Evolutionary conservation across 768 basidiomycete genomes (phyloP), one percentile per base, ranked within the genome.

Genomic region (Lentinula sp.): DNA sequence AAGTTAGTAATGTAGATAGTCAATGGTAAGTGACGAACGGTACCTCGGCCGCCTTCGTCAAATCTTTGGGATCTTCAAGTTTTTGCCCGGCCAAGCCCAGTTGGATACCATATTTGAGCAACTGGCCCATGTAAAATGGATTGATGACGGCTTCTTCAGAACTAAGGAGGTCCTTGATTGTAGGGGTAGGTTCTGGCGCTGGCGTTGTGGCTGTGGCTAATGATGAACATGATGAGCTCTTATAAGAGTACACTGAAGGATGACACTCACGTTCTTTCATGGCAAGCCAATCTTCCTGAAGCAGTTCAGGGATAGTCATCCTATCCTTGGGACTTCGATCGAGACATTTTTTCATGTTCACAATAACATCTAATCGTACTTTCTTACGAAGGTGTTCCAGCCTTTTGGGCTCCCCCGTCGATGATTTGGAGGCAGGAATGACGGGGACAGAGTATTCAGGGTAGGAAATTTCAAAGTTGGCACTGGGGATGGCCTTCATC

Each of bases 401-500:
- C 64, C 80, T 82, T 72, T 83, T 79, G 63, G 83, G 77, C 51
- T 34, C 52, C 10, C 28, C 60, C 16, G n/a, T 5, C 6, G 48
- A 51, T 1, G 57, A 31, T 71, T 68, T 28, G 11, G 81, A 70
- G 11, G 75, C 75, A 4, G 88, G 89, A 11, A 81, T 70, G 11
- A 75, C 75, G 4, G 88, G 89, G 4, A 78, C 72, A 3, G 89
- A 78, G 64, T 82, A 81, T 46, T 86, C 85, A 1, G 93, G 91
- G 70, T 88, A 98, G n/a, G 87, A 83, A 67, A 99, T 97, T 23
- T 79, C 73, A 66, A 94, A 81, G 1, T 77, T 74, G 10, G 82
- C 75, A 72, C 95, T 89, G 9, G 93, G 92, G 66, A 99, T 99
- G 7, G 91, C 91, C 65, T 88, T 88, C 91, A 98, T 95, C 77